Conservation (phyloP, 148 eudicot species). For the Rhododendron ferrugineum region DNA sequence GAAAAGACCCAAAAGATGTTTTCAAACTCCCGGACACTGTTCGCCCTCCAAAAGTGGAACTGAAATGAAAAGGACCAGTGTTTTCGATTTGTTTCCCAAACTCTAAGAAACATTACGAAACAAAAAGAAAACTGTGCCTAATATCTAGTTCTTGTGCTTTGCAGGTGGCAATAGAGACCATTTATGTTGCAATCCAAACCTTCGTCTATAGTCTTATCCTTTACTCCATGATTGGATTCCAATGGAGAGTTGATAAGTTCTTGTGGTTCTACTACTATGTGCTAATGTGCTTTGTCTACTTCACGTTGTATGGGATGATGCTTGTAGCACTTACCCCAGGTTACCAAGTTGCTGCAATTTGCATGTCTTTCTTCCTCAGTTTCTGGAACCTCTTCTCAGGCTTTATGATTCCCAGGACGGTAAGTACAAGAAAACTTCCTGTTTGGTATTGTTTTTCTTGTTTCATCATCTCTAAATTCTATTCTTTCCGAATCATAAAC, state of each 20-base stretch:
- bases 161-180: slow-evolving; percentile 29
- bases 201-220: slow-evolving; percentile 36
- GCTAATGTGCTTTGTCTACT: slow-evolving; percentile 40
- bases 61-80: neutral
- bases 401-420: slow-evolving; percentile 39
- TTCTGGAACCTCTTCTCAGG: slow-evolving; percentile 53
- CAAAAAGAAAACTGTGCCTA: neutral
- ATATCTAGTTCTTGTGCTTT: neutral
- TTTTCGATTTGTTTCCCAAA: neutral
- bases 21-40: neutral
- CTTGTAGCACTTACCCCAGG: slow-evolving; percentile 46
- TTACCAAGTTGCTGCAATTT: slow-evolving; percentile 36
- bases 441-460: neutral
- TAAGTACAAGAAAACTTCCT: slow-evolving; percentile 13
- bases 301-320: slow-evolving; percentile 50
- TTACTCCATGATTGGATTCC: slow-evolving; percentile 43
- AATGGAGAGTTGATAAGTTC: slow-evolving; percentile 25
- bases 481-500: too few relatives aligned
- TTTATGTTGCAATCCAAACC: slow-evolving; percentile 34
- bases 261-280: slow-evolving; percentile 38
- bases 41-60: neutral
- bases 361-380: slow-evolving; percentile 45
- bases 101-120: neutral
- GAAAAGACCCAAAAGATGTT: neutral
- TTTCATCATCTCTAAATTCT: neutral